Conservation (phyloP, 2,329 filamentous ascomycete genomes). For the Paraconiothyrium brasiliense region DNA sequence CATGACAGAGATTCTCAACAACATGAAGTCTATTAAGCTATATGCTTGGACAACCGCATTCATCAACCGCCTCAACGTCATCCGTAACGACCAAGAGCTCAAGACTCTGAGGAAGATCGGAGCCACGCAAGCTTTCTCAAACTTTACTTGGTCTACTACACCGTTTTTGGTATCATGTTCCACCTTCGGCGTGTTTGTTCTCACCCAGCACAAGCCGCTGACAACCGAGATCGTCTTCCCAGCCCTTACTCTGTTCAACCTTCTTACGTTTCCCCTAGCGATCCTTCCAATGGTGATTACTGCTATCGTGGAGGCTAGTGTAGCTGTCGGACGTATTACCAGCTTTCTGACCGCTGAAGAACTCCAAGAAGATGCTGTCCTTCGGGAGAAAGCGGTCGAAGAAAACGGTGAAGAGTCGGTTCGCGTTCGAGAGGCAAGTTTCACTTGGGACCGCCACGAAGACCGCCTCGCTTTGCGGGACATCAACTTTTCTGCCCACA, state of each 20-base stretch:
- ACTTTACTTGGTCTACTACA: conserved; percentile 97
- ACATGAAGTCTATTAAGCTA: conserved; percentile 99
- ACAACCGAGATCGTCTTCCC: conserved; percentile 97
- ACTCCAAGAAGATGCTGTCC: conserved; percentile 84
- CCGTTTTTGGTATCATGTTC: conserved; percentile 97
- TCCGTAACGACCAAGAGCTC: conserved; percentile 94
- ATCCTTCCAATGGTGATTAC: conserved; percentile 98
- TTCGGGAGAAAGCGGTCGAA: conserved; percentile 72
- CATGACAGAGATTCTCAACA: conserved; percentile 97
- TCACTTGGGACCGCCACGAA: conserved; percentile 93
- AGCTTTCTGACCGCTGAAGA: conserved; percentile 89
- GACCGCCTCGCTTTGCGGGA: conserved; percentile 74
- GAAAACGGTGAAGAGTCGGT: conserved; percentile 87
- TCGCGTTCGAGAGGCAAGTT: conserved; percentile 81
- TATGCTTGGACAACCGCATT: conserved; percentile 98
- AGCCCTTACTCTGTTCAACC: conserved; percentile 90
- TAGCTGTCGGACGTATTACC: conserved; percentile 86
- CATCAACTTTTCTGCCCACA: conserved; percentile 87
- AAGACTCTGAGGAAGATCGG: conserved; percentile 97
- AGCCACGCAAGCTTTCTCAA: conserved; percentile 90
- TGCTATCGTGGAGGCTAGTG: conserved; percentile 92
- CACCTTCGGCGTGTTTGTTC: conserved; percentile 93
- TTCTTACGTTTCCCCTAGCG: conserved; percentile 92
- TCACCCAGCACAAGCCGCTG: conserved; percentile 81
- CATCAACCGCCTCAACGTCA: conserved; percentile 95